Evolutionary conservation across 73 alveolate species (phyloP).

Genomic region (Loxodes magnus): DNA sequence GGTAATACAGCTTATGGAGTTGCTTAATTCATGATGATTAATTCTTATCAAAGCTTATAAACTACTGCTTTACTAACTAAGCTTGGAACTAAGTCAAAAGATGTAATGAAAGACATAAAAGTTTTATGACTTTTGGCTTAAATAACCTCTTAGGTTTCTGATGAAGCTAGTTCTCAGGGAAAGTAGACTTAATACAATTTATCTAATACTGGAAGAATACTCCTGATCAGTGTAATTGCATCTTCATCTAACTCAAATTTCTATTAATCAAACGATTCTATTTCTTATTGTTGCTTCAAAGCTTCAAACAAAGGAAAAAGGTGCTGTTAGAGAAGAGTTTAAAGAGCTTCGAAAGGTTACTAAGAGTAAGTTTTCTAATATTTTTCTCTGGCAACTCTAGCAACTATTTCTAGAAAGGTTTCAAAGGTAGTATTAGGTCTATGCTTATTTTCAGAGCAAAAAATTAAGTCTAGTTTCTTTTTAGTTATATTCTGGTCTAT

Average conservation of each 20-base stretch:
- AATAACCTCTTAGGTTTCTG: slow-evolving; percentile 12
- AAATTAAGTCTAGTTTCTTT: slow-evolving; percentile 39
- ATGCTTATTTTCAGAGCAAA: slow-evolving; percentile 27
- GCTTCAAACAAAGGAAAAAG: slow-evolving; percentile 30
- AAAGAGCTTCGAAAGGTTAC: slow-evolving; percentile 31
- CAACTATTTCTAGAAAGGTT: slow-evolving; percentile 21
- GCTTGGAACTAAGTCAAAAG: slow-evolving; percentile 45
- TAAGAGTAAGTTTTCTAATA: slow-evolving; percentile 1
- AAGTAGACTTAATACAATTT: slow-evolving; percentile 33
- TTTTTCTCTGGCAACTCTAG: slow-evolving; percentile 30
- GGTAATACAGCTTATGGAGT: too few relatives aligned
- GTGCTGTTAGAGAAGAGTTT: slow-evolving; percentile 18
- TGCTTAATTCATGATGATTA: too few relatives aligned
- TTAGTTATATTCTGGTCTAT: background rate
- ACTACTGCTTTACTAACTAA: slow-evolving; percentile 33
- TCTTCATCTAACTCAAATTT: slow-evolving; percentile 26
- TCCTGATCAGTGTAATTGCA: slow-evolving; percentile 11
- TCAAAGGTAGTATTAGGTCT: slow-evolving; percentile 43
- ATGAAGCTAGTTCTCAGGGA: slow-evolving; percentile 26
- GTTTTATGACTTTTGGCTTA: slow-evolving; percentile 22
- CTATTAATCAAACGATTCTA: background rate
- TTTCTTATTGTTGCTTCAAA: background rate
- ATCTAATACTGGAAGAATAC: slow-evolving; percentile 17
- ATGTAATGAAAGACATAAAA: slow-evolving; percentile 28
- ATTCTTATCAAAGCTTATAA: slow-evolving; percentile 17